Conservation (phyloP, 2,329 filamentous ascomycete genomes). For the Aspergillus glaucus region DNA sequence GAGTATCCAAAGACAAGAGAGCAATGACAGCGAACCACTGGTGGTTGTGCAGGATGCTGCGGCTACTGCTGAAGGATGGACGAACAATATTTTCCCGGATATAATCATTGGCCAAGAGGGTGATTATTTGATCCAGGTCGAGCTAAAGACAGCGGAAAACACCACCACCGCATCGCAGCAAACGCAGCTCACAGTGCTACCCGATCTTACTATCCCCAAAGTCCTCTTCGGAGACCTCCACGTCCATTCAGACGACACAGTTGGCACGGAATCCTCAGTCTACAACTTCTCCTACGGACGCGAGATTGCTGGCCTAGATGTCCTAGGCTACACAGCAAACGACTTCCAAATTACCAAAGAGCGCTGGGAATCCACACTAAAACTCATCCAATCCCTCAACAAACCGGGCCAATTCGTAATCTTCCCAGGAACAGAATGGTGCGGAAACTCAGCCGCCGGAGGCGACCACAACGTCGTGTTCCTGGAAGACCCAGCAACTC, state of each 20-base stretch:
- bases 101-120: conserved; percentile 1
- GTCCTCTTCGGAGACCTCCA: conserved; percentile 7
- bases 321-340: conserved; percentile 11
- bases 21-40: background rate
- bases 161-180: background rate
- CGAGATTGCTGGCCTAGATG: conserved; percentile 7
- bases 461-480: conserved; percentile 10
- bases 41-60: background rate
- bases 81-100: conserved; percentile 5
- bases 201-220: conserved; percentile 2
- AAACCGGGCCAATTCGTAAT: conserved; percentile 7
- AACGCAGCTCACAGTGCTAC: conserved; percentile 1
- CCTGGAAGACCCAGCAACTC: conserved; percentile 2
- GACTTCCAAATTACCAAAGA: conserved; percentile 11
- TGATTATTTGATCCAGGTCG: conserved; percentile 1
- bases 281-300: conserved; percentile 11
- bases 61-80: conserved; percentile 4
- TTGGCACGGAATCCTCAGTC: conserved; percentile 5
- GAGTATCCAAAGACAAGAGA: background rate
- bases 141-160: background rate
- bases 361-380: conserved; percentile 6
- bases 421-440: conserved; percentile 10
- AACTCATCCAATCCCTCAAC: conserved; percentile 6
- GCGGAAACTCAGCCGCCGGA: conserved; percentile 9
- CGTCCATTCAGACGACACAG: conserved; percentile 9